Percentiles rank a stretch among this genome's conserved stretches.
These are phyloP conservation scores for Leccinum barrowsii DNA, from an alignment of 768 basidiomycete genomes.

Conservation along the genomic window DNA sequence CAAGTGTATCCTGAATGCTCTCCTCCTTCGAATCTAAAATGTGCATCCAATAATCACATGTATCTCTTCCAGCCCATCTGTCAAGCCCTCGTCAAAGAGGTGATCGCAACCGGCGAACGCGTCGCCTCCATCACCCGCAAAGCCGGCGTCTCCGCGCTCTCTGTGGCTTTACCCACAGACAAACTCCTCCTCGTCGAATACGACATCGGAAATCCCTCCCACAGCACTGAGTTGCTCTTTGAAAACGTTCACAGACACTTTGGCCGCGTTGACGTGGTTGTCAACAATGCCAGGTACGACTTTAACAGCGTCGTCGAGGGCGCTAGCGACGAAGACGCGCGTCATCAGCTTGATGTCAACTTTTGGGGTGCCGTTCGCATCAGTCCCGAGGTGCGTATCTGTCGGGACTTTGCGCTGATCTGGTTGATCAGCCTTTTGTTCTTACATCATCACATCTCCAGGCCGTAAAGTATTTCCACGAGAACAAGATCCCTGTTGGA, in stretches of 20 bases:
- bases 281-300: constrained; percentile 32
- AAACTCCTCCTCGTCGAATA: constrained; percentile 28
- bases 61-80: too few relatives aligned
- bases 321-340: constrained; percentile 24
- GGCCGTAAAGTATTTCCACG: constrained; percentile 30
- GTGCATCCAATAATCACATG: too few relatives aligned
- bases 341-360: constrained; percentile 30
- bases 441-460: background rate
- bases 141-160: constrained; percentile 18
- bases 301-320: constrained; percentile 25
- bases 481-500: constrained; percentile 21
- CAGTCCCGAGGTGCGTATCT: constrained; percentile 4
- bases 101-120: constrained; percentile 25
- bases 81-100: constrained; percentile 26
- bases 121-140: constrained; percentile 25
- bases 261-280: constrained; percentile 32
- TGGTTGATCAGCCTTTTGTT: background rate
- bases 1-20: too few relatives aligned
- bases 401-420: too few relatives aligned
- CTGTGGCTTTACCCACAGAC: constrained; percentile 10
- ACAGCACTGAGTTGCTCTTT: constrained; percentile 21
- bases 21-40: too few relatives aligned
- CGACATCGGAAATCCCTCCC: constrained; percentile 25
- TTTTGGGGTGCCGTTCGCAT: constrained; percentile 30
- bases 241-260: constrained; percentile 20